Percentiles rank a stretch among this genome's conserved stretches.
These are phyloP conservation scores for Candida smagusa DNA, from an alignment of 1,139 yeast species.

Conservation along the genomic window DNA sequence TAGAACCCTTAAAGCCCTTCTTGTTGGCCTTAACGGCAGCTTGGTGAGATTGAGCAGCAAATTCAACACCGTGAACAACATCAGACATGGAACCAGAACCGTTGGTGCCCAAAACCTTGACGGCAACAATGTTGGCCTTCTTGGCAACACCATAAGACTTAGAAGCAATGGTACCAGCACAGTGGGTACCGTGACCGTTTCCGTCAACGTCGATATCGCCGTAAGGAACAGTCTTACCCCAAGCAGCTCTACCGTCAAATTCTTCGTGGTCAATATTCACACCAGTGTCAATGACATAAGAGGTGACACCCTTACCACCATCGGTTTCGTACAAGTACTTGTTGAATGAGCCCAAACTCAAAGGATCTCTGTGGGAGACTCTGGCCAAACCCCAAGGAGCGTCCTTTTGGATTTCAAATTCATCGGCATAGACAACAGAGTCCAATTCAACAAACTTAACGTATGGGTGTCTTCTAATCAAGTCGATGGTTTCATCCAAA, in stretches of 20 bases:
- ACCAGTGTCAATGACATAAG: conserved; percentile 94
- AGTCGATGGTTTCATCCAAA: conserved; percentile 65
- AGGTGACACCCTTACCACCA: conserved; percentile 90
- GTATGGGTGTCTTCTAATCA: conserved; percentile 68
- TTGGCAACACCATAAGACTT: conserved; percentile 76
- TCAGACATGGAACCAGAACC: conserved; percentile 83
- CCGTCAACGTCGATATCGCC: conserved; percentile 86
- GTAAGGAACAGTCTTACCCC: conserved; percentile 89
- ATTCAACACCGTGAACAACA: conserved; percentile 78
- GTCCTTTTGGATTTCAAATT: conserved; percentile 66
- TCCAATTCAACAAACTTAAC: conserved; percentile 80
- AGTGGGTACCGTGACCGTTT: conserved; percentile 93
- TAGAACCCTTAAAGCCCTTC: conserved; percentile 76
- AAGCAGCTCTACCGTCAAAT: conserved; percentile 85
- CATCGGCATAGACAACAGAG: conserved; percentile 66
- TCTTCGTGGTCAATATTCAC: conserved; percentile 76
- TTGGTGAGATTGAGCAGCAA: conserved; percentile 64
- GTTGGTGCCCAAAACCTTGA: conserved; percentile 70
- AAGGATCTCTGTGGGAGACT: conserved; percentile 79
- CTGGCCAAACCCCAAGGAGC: conserved; percentile 98
- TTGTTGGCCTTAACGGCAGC: conserved; percentile 52
- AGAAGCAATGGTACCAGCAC: conserved; percentile 84
- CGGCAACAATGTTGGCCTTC: conserved; percentile 70
- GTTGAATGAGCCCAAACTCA: conserved; percentile 76
- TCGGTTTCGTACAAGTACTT: conserved; percentile 78